Evolutionary conservation across 768 basidiomycete species (phyloP).

Genomic region (Favolaschia claudopus): DNA sequence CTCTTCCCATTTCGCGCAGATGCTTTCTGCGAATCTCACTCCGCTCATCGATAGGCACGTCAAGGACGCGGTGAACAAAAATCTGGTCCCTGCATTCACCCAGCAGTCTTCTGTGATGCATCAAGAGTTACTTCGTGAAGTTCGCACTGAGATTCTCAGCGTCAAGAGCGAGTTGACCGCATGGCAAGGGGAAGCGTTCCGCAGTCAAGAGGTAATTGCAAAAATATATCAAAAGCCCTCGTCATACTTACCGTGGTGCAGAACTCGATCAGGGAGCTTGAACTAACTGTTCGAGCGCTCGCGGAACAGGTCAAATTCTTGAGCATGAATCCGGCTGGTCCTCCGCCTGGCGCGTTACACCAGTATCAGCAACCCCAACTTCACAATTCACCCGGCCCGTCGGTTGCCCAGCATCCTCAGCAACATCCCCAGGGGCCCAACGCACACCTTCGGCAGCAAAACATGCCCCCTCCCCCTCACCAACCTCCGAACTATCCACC

Average conservation of each 20-base stretch:
- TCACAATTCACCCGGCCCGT: constrained; percentile 50
- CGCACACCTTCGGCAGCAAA: constrained; percentile 53
- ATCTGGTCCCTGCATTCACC: constrained; percentile 77
- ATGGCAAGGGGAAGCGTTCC: constrained; percentile 83
- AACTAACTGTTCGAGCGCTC: constrained; percentile 75
- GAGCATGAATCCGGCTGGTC: constrained; percentile 57
- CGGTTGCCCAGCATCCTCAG: constrained; percentile 47
- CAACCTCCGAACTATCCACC: constrained; percentile 48
- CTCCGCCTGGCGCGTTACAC: constrained; percentile 43
- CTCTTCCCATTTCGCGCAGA: constrained; percentile 76
- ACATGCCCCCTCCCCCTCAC: constrained; percentile 47
- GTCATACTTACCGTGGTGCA: constrained; percentile 36
- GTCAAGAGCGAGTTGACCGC: constrained; percentile 82
- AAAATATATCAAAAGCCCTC: neutral
- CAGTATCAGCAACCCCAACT: constrained; percentile 48
- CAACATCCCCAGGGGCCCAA: constrained; percentile 44
- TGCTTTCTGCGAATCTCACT: constrained; percentile 73
- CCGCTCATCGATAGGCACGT: constrained; percentile 84
- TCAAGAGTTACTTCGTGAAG: constrained; percentile 79
- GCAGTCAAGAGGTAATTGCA: constrained; percentile 75
- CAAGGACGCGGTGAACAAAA: constrained; percentile 78
- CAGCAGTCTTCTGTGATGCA: constrained; percentile 80
- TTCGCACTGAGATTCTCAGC: constrained; percentile 75
- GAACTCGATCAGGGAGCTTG: constrained; percentile 82
- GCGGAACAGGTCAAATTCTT: constrained; percentile 87